Evolutionary conservation across 1,284 basidiomycete species (phyloP).

Genomic region (Agroathelia rolfsii): DNA sequence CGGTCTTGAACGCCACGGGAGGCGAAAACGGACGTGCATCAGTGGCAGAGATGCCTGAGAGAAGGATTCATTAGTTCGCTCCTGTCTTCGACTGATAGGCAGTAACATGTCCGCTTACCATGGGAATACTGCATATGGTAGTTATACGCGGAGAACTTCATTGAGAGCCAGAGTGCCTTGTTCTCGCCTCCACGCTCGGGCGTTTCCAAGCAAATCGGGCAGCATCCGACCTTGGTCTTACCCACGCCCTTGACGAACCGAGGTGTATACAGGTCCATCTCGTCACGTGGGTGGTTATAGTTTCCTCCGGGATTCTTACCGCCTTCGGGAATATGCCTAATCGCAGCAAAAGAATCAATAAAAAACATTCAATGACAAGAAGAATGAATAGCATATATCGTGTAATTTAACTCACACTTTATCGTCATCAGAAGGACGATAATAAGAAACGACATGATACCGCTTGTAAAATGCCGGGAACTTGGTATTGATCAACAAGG

Average conservation of each 20-base stretch:
- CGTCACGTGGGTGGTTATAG: conserved; percentile 45
- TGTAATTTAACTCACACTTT: conserved; percentile 19
- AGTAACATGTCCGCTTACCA: conserved; percentile 32
- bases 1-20: conserved; percentile 50
- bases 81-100: too few species aligned
- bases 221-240: conserved; percentile 77
- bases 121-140: conserved; percentile 77
- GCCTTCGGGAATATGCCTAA: conserved; percentile 21
- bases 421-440: conserved; percentile 22
- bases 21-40: conserved; percentile 67
- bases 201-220: conserved; percentile 66
- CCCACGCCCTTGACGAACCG: conserved; percentile 91
- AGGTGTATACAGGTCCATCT: conserved; percentile 68
- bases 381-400: conserved; percentile 10
- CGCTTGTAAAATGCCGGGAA: conserved; percentile 56
- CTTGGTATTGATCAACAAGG: conserved; percentile 31
- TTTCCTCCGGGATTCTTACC: conserved; percentile 34
- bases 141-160: conserved; percentile 75
- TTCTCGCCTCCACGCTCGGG: conserved; percentile 52
- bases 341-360: conserved; percentile 22
- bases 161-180: conserved; percentile 58
- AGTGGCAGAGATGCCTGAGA: conserved; percentile 48
- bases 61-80: too few species aligned
- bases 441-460: conserved; percentile 51
- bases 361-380: conserved; percentile 1